Base-by-base conservation (phyloP, 371 early-diverging fungal species). In the Saksenaea vasiformis region DNA sequence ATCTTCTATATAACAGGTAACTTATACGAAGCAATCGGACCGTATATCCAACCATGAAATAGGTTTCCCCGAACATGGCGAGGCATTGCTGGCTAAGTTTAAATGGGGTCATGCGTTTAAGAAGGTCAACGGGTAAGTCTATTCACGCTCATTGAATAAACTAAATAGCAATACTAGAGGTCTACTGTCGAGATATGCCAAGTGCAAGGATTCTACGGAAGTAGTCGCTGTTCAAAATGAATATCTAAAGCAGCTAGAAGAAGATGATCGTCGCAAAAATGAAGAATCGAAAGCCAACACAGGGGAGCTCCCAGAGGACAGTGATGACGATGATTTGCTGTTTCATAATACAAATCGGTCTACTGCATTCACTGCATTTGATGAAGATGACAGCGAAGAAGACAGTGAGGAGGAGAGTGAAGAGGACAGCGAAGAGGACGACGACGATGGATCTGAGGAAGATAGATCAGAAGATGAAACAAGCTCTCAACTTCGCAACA, bases 81-180 rank as follows among this genome's bases (percentile, higher is more conserved):
- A 95, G 66, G 86, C 84, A 22, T 71, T 99, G 22, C 82, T 99
- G 78, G 78, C 83, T 56, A 93, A 94, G 68, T 99, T 99, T 82
- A 93, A 90, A 60, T 99, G 99, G 96, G 98, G 99, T 1, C 93
- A 95, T 67, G 95, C 94, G 1, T 99, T 99, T 75, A 87, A 89
- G 61, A 90, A 94, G 65, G 85, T 90, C 11, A 90, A 90, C 55
- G 85, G 76, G 84, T 87, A 78, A 62, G 69, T 60, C n/a, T 44
- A 9, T 43, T 28, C 14, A 34, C 13, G 13, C 1, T 38, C 39
- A 28, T 58, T 11, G 1, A 8, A 31, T 24, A n/a, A 14, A 4
- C 24, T 47, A 2, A 47, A 22, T 22, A 5, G 3, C 7, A 22
- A 5, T 8, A 0, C 1, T 71, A 90, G 93, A 26, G 87, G 84